Base-by-base conservation (phyloP, 2,329 filamentous ascomycete genomes). In the Geoglossum cookeanum region DNA sequence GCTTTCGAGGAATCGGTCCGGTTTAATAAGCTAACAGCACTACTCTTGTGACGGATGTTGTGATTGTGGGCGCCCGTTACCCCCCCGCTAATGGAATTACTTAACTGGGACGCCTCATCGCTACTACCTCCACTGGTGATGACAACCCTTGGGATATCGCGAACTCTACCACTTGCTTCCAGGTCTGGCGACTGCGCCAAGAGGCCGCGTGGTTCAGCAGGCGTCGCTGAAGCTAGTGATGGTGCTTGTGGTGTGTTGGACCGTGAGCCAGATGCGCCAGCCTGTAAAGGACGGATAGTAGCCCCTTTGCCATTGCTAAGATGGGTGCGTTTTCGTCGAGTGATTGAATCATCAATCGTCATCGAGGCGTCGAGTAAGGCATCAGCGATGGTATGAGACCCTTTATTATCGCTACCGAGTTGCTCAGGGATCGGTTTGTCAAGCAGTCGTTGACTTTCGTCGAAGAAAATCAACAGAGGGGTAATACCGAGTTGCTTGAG, bases 311-410 rank as follows among this genome's bases (percentile, higher is more conserved):
- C 35, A 59, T 64, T 72, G 61, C 69, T 69, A 30, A 68, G 66
- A 56, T 68, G 68, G 13, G 68, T 63, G 51, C 69, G 66, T 58
- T 65, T 72, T 55, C 70, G 70, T 48, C 68, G 65, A 47, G 78
- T 71, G 6, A 78, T 69, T 0, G 81, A 74, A 61, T 85, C 82
- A 64, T 91, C 85, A 60, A 92, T 88, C 0, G 85, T 89, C 71
- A 87, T 90, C 0, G 89, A 94, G 5, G 92, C 92, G 68, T 97
- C 92, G 33, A 94, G 75, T 15, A 97, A 74, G 4, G 92, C 92
- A 69, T 97, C 91, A 3, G 87, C 81, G 62, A 97, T 92, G 0
- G 89, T 94, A 62, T 87, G 85, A 4, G 80, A 78, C 8, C 63
- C 69, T 70, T 72, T 59, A 66, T 74, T 58, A 59, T 67, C 60